These are phyloP conservation scores for Jamesozyma piceae DNA, from an alignment of 805 yeast genomes.

Conservation along the genomic window DNA sequence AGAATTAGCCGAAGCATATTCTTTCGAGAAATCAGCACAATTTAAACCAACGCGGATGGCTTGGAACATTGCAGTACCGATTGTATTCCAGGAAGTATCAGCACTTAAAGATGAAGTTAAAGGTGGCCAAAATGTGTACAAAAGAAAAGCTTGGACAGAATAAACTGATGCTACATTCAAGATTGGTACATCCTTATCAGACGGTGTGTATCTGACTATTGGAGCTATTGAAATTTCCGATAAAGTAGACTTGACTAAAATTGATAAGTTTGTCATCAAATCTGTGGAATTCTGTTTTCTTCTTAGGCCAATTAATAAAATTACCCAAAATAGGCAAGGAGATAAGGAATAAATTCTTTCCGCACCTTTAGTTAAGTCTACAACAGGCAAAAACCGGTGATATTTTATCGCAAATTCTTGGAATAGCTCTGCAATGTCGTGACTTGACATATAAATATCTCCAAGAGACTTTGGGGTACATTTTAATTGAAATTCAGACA, in stretches of 20 bases:
- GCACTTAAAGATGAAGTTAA: slow-evolving; percentile 89
- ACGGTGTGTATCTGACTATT: slow-evolving; percentile 71
- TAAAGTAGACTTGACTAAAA: slow-evolving; percentile 61
- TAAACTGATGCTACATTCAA: slow-evolving; percentile 84
- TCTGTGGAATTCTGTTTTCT: slow-evolving; percentile 37
- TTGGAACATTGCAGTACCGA: slow-evolving; percentile 86
- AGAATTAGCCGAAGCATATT: slow-evolving; percentile 37
- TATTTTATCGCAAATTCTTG: slow-evolving; percentile 64
- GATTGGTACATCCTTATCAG: slow-evolving; percentile 71
- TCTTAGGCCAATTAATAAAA: slow-evolving; percentile 75
- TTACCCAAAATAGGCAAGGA: slow-evolving; percentile 90
- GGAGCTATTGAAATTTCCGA: slow-evolving; percentile 89
- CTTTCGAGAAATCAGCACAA: slow-evolving; percentile 58
- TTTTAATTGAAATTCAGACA: slow-evolving; percentile 32
- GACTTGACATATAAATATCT: slow-evolving; percentile 50
- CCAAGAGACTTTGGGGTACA: slow-evolving; percentile 70
- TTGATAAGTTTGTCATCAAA: slow-evolving; percentile 55
- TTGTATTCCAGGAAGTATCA: slow-evolving; percentile 91
- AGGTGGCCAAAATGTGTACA: slow-evolving; percentile 94
- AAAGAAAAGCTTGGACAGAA: slow-evolving; percentile 84
- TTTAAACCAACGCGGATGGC: slow-evolving; percentile 90
- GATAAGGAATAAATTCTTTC: slow-evolving; percentile 70
- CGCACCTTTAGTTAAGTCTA: slow-evolving; percentile 73
- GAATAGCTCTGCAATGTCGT: slow-evolving; percentile 52
- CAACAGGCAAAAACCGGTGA: slow-evolving; percentile 81